phyloP scores from a whole-genome alignment of 495 filamentous ascomycete genomes.

The Poronia punctata region DNA sequence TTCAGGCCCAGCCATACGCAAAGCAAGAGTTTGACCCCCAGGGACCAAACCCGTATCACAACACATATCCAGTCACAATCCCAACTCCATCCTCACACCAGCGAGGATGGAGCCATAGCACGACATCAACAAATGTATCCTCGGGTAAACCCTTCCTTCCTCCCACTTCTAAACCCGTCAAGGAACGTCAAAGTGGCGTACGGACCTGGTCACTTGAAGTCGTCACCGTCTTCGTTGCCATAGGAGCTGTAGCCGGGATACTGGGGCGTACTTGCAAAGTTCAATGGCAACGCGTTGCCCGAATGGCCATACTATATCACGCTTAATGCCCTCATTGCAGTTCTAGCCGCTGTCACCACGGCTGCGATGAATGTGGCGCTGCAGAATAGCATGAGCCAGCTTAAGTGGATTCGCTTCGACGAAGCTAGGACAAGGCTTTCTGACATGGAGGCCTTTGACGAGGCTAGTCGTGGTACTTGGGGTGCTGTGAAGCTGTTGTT shows the following conservation, averaged over 20 bases:
- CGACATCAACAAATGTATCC: constrained; percentile 2
- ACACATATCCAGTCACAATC: not conserved
- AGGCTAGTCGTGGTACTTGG: constrained; percentile 36
- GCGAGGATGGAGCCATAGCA: constrained; percentile 10
- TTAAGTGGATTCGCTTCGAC: constrained; percentile 45
- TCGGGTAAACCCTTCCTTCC: not conserved
- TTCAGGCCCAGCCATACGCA: not conserved
- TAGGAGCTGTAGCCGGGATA: constrained; percentile 23
- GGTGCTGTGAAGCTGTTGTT: constrained; percentile 32
- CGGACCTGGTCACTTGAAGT: too few relatives aligned
- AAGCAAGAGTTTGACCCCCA: not conserved
- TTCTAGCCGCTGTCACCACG: constrained; percentile 34
- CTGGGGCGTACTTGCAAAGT: constrained; percentile 31
- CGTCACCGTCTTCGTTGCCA: constrained; percentile 11
- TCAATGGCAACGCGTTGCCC: constrained; percentile 31
- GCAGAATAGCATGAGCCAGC: constrained; percentile 33
- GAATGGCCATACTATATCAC: constrained; percentile 41
- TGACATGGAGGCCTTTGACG: constrained; percentile 40
- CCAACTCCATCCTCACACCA: constrained; percentile 5
- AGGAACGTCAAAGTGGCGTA: too few relatives aligned
- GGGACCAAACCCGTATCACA: not conserved
- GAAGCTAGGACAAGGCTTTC: constrained; percentile 28
- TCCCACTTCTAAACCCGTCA: not conserved
- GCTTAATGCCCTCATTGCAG: constrained; percentile 37
- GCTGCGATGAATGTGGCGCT: constrained; percentile 35